Evolutionary conservation across 331 rosid genomes (phyloP).

Genomic region (Spiraea crenata): DNA sequence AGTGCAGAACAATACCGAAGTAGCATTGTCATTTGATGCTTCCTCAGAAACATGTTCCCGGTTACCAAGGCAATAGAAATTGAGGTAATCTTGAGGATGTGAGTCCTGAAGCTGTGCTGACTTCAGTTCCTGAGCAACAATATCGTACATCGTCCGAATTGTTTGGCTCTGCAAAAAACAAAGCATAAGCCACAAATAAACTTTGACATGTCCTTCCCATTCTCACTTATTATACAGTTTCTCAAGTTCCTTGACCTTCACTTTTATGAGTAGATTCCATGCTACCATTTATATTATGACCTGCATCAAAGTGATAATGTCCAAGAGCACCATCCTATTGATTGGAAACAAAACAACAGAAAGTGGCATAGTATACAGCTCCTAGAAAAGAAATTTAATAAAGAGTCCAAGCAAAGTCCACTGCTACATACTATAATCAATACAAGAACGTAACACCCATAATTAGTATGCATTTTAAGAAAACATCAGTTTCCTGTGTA

Average conservation of each 20-base stretch:
- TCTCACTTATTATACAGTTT: neutral
- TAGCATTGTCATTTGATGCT: constrained; percentile 28
- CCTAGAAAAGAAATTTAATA: neutral
- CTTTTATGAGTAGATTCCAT: neutral
- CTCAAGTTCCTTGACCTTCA: neutral
- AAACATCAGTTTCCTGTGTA: neutral
- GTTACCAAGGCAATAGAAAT: constrained; percentile 95
- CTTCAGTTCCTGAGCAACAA: constrained; percentile 64
- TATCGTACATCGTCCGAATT: constrained; percentile 76
- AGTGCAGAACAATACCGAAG: constrained; percentile 47
- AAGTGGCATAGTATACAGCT: neutral
- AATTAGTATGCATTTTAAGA: neutral
- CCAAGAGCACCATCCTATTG: neutral
- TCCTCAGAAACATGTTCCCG: constrained; percentile 52
- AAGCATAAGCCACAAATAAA: constrained; percentile 21
- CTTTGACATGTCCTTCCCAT: neutral
- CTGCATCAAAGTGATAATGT: neutral
- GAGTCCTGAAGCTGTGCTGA: constrained; percentile 36
- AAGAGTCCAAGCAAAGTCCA: neutral
- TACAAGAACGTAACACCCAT: constrained; percentile 1
- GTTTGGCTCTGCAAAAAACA: constrained; percentile 70
- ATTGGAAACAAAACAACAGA: neutral
- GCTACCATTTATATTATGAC: neutral
- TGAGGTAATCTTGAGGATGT: constrained; percentile 78
- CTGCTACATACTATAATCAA: neutral